Evolutionary conservation across 2,329 filamentous ascomycete species (phyloP).

Genomic region (Podosphaera fusca): DNA sequence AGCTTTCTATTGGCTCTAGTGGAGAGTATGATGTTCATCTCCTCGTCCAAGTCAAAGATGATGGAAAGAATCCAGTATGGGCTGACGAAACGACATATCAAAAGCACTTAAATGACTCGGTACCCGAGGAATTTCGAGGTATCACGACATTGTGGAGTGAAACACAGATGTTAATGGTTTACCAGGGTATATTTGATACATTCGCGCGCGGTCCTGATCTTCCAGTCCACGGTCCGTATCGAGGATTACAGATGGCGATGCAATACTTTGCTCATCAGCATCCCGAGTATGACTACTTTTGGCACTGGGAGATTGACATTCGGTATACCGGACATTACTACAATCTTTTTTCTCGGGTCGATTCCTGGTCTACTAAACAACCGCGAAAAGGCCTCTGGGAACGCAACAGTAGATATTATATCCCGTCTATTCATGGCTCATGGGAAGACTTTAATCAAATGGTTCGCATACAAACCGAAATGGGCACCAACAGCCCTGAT

Average conservation of each 20-base stretch:
- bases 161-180: conserved; percentile 74
- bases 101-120: conserved; percentile 39
- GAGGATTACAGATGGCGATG: conserved; percentile 80
- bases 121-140: conserved; percentile 68
- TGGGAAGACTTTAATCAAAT: conserved; percentile 66
- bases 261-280: conserved; percentile 80
- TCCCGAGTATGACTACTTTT: conserved; percentile 75
- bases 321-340: conserved; percentile 79
- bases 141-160: conserved; percentile 87
- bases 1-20: conserved; percentile 58
- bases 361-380: conserved; percentile 46
- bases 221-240: conserved; percentile 77
- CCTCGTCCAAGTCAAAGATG: conserved; percentile 61
- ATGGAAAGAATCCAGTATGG: conserved; percentile 59
- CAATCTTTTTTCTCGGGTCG: conserved; percentile 45
- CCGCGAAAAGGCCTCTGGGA: conserved; percentile 67
- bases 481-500: conserved; percentile 39
- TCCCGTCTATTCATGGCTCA: conserved; percentile 50
- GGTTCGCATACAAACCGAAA: conserved; percentile 52
- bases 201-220: conserved; percentile 41
- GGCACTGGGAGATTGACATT: conserved; percentile 92
- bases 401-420: conserved; percentile 53
- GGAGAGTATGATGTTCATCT: conserved; percentile 75
- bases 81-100: conserved; percentile 47
- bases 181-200: conserved; percentile 66